Percentiles rank a stretch among this genome's conserved stretches.
Evolutionary conservation across 163 green algal species (phyloP).

Genomic region (Scenedesmus sp.): DNA sequence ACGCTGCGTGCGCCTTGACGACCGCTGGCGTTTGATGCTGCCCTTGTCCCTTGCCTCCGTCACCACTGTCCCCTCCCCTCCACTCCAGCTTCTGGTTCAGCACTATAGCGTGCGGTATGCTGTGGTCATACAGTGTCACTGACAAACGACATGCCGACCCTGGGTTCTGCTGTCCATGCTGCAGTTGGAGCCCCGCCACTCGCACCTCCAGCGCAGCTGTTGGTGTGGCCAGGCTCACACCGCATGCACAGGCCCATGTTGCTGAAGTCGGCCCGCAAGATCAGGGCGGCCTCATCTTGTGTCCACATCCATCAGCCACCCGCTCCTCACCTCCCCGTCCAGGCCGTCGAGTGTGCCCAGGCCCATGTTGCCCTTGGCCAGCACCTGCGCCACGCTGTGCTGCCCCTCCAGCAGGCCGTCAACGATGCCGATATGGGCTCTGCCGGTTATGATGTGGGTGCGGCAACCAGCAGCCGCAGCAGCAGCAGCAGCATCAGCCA

Average conservation of each 20-base stretch:
- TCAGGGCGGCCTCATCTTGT: conserved; percentile 11
- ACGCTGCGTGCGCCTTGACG: too few species aligned
- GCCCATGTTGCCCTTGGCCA: conserved; percentile 57
- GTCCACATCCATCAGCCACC: too few species aligned
- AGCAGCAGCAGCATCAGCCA: neutral
- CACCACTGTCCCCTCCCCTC: too few species aligned
- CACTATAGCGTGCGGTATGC: too few species aligned
- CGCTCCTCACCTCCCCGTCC: neutral
- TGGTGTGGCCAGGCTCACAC: too few species aligned
- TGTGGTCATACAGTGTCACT: too few species aligned
- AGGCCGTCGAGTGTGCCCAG: conserved; percentile 24
- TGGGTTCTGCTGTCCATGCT: too few species aligned
- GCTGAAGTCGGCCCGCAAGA: too few species aligned
- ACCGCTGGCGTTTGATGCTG: too few species aligned
- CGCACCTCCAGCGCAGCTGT: conserved; percentile 56
- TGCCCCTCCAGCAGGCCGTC: conserved; percentile 58
- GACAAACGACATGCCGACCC: too few species aligned
- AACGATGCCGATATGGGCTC: conserved; percentile 57
- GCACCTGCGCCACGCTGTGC: conserved; percentile 47
- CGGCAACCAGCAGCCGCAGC: neutral
- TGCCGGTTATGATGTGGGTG: neutral
- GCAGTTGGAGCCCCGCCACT: neutral
- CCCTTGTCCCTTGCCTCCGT: too few species aligned
- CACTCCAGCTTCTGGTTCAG: too few species aligned
- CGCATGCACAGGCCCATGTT: conserved; percentile 60